Evolutionary conservation across 2,329 filamentous ascomycete genomes (phyloP).

Genomic region (Coleophoma eucalyptorum): DNA sequence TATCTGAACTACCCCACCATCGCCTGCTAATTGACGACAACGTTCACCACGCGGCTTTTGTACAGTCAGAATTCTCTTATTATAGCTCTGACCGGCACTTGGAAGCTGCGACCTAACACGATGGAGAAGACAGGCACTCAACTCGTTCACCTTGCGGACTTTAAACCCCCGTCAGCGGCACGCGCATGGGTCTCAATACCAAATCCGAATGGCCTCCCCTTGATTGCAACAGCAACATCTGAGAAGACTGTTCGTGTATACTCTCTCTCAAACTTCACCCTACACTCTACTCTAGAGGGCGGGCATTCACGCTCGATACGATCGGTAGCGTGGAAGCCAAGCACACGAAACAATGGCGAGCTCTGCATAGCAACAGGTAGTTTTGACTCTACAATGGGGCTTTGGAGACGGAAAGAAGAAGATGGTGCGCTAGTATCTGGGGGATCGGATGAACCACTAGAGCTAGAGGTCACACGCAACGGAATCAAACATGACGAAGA

Average conservation of each 20-base stretch:
- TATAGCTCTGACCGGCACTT: no score
- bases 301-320: slow-evolving; percentile 92
- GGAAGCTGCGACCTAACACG: no score
- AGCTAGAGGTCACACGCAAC: slow-evolving; percentile 36
- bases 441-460: slow-evolving; percentile 27
- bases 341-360: slow-evolving; percentile 50
- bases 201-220: slow-evolving; percentile 74
- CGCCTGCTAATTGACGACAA: no score
- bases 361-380: slow-evolving; percentile 86
- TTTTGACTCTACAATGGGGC: slow-evolving; percentile 88
- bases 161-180: slow-evolving; percentile 50
- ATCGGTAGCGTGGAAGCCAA: slow-evolving; percentile 82
- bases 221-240: slow-evolving; percentile 84
- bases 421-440: slow-evolving; percentile 26
- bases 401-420: slow-evolving; percentile 65
- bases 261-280: slow-evolving; percentile 75
- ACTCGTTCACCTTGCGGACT: slow-evolving; percentile 21
- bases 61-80: no score
- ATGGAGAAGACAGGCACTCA: neutral
- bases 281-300: slow-evolving; percentile 76
- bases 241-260: slow-evolving; percentile 87
- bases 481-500: slow-evolving; percentile 27
- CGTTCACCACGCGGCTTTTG: no score
- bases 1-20: no score
- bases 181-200: slow-evolving; percentile 84